Base-by-base conservation (phyloP, 2,329 filamentous ascomycete species). In the Xylaria sp. region DNA sequence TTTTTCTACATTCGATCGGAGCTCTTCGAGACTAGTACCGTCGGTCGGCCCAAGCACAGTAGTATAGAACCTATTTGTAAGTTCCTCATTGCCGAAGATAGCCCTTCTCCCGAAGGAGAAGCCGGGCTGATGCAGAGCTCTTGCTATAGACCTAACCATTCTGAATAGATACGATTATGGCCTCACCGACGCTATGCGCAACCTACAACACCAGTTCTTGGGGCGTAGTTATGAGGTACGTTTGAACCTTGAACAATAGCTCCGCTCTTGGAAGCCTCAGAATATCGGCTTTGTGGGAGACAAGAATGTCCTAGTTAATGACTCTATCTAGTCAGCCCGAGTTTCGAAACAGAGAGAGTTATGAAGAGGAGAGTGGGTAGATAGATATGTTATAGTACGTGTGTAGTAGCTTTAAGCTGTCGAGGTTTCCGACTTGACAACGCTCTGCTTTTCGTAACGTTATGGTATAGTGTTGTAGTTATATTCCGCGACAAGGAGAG, bases 231-330 rank as follows among this genome's bases (percentile, higher is more conserved):
- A 61, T 24, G 3, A 61, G 19, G 57, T 50, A 36, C 5, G 45
- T n/a, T 30, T 61, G 45, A 45, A 30, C 57, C 24, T 61, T 30
- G 17, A 61, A 39, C 11, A 60, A 19, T 4, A 60, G 34, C 27
- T 50, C 39, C 9, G 42, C 42, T 60, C n/a, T 60, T 21, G 57
- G 57, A 12, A 60, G 50, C n/a, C 57, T 39, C 30, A 60, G 7
- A 36, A 50, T 60, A 34, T 50, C 57, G 2, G 17, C 42, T 14
- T 39, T 24, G 11, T 24, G 39, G 17, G 45, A 14, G 17, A 14
- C 45, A 34, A 14, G 4, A 7, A 6, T 3, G 17, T 60, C 42
- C 45, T 39, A 48, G 1, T 39, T 9, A 3, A 14, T 8, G 19
- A 60, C 8, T 17, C 3, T 36, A 36, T 36, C 11, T 36, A 7